phyloP scores from a whole-genome alignment of 805 yeast genomes.

The Saturnispora silvae region DNA sequence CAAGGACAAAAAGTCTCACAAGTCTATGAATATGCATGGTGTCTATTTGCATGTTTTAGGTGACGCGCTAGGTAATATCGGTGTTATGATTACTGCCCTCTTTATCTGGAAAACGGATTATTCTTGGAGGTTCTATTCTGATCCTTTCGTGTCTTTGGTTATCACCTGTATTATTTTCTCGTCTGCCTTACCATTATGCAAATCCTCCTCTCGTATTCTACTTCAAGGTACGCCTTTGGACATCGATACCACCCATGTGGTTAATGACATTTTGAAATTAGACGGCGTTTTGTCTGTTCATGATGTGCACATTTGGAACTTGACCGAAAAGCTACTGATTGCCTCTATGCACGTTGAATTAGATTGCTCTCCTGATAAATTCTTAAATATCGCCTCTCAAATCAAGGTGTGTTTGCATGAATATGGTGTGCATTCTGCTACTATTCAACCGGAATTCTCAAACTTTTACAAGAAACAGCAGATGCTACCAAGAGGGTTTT shows the following conservation, averaged over 20 bases:
- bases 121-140: slow-evolving; percentile 78
- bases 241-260: slow-evolving; percentile 65
- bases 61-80: slow-evolving; percentile 91
- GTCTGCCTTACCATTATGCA: slow-evolving; percentile 83
- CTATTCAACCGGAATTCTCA: slow-evolving; percentile 90
- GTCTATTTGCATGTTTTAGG: slow-evolving; percentile 92
- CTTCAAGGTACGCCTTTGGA: slow-evolving; percentile 89
- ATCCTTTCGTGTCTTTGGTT: slow-evolving; percentile 75
- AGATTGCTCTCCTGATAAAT: slow-evolving; percentile 50
- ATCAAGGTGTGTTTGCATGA: slow-evolving; percentile 73
- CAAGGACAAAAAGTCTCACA: slow-evolving; percentile 16
- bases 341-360: slow-evolving; percentile 87
- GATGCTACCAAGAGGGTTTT: slow-evolving; percentile 22
- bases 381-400: slow-evolving; percentile 57
- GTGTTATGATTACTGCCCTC: slow-evolving; percentile 82
- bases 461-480: slow-evolving; percentile 23
- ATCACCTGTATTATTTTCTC: slow-evolving; percentile 85
- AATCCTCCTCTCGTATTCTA: slow-evolving; percentile 74
- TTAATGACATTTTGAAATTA: slow-evolving; percentile 53
- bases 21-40: slow-evolving; percentile 94
- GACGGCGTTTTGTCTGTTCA: slow-evolving; percentile 77
- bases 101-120: slow-evolving; percentile 91
- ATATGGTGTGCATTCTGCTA: slow-evolving; percentile 83
- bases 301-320: slow-evolving; percentile 94
- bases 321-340: slow-evolving; percentile 75